Evolutionary conservation across 2,329 filamentous ascomycete species (phyloP), one percentile per base, ranked within the genome.

Genomic region (Huntiella moniliformis): DNA sequence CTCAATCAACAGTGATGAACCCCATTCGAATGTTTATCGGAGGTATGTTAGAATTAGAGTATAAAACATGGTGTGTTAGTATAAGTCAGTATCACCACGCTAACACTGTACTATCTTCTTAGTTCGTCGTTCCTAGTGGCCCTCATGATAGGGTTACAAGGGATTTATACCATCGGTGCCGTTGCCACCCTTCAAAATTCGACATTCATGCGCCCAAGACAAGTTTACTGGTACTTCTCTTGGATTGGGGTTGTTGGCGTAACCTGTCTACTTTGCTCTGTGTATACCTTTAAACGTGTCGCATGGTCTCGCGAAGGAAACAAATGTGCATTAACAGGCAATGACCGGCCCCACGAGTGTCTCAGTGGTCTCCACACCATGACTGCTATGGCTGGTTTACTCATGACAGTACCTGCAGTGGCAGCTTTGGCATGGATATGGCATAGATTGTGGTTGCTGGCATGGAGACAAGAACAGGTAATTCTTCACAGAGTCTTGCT

Each of bases 81-180:
- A 10, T 44, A 3, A 31, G 13, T 36, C n/a, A n/a, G 31, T 18
- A 17, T 18, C 8, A 11, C 32, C 6, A 16, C 32, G 17, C 22
- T 37, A 8, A 36, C 17, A 5, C 6, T 11, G 6, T n/a, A 13
- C 31, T 16, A 31, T n/a, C 22, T 16, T 7, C 13, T 16, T 34
- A 38, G 43, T 38, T 38, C 45, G 13, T 17, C 32, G 10, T 47
- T 47, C 35, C 40, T 47, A 11, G 40, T 47, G n/a, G 45, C 39
- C n/a, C 11, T 47, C 33, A 43, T 35, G n/a, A 13, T 35, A 7
- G 45, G 31, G 4, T 43, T 47, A 8, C 39, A 47, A 17, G 40
- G 18, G 5, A n/a, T 47, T 8, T 43, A 43, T 28, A 32, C 38
- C 17, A 22, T 31, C 15, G 39, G 31, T 8, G 45, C 39, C 8